Percentiles rank a stretch among this genome's conserved stretches.
phyloP scores from a whole-genome alignment of 345 rosid species.

The Sapria himalayana region DNA sequence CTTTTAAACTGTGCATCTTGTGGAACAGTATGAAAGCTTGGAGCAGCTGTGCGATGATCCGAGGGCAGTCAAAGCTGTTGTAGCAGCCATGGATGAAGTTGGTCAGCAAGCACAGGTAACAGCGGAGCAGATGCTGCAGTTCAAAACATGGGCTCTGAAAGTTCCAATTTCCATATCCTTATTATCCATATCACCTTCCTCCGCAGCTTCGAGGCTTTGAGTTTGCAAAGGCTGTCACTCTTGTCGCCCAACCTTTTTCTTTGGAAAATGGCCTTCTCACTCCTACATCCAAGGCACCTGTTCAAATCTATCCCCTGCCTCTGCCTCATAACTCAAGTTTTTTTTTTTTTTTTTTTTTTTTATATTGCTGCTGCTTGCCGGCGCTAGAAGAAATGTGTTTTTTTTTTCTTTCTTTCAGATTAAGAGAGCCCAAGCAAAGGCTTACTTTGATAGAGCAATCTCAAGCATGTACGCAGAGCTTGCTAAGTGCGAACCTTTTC shows the following conservation, averaged over 20 bases:
- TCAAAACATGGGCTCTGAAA: too few relatives aligned
- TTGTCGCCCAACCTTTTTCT: slow-evolving; percentile 64
- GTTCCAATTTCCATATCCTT: neutral
- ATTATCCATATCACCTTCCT: neutral
- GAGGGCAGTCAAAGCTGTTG: slow-evolving; percentile 48
- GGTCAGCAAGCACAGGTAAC: slow-evolving; percentile 89
- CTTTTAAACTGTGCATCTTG: too few relatives aligned
- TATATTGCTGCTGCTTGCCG: too few relatives aligned
- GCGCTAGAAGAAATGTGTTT: too few relatives aligned
- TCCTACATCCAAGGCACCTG: slow-evolving; percentile 79
- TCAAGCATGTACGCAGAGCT: slow-evolving; percentile 32
- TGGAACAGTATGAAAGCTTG: slow-evolving; percentile 44
- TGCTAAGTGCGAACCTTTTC: slow-evolving; percentile 28
- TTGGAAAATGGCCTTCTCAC: slow-evolving; percentile 74
- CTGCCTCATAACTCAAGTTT: too few relatives aligned
- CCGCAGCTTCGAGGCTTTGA: slow-evolving; percentile 80
- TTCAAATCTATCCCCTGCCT: too few relatives aligned
- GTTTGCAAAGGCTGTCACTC: slow-evolving; percentile 74
- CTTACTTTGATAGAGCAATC: slow-evolving; percentile 41
- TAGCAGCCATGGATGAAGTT: slow-evolving; percentile 57
- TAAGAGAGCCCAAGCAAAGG: slow-evolving; percentile 80
- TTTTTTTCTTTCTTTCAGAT: slow-evolving; percentile 16
- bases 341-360: too few relatives aligned
- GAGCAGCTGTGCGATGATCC: slow-evolving; percentile 57
- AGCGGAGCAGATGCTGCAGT: too few relatives aligned